Evolutionary conservation across 257 asterid species (phyloP).

Genomic region (Gentiana straminea): DNA sequence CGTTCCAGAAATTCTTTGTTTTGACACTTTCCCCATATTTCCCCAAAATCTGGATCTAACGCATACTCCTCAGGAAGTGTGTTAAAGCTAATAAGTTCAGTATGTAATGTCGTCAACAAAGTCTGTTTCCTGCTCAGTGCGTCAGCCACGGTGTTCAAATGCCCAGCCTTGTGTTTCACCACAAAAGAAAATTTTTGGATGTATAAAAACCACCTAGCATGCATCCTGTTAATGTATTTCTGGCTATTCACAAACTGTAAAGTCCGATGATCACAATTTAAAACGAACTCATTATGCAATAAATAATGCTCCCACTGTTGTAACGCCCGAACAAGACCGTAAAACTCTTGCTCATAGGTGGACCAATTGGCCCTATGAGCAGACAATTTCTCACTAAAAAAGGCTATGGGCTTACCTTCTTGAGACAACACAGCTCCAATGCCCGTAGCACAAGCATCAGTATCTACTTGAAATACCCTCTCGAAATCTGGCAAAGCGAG

Average conservation of each 20-base stretch:
- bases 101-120: not conserved
- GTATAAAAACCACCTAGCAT: not conserved
- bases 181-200: not conserved
- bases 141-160: not conserved
- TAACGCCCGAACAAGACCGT: not conserved
- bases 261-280: not conserved
- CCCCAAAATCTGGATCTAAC: not conserved
- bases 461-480: not conserved
- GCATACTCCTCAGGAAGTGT: not conserved
- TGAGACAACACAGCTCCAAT: not conserved
- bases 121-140: not conserved
- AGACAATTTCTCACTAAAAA: not conserved
- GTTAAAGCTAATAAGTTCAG: not conserved
- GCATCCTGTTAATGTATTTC: not conserved
- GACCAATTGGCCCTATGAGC: slow-evolving; percentile 1
- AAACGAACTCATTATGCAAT: not conserved
- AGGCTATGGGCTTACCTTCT: not conserved
- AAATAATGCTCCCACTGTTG: not conserved
- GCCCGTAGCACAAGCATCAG: not conserved
- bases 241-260: not conserved
- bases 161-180: not conserved
- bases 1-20: not conserved
- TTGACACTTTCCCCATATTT: not conserved
- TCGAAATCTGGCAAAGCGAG: not conserved
- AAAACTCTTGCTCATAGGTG: not conserved